phyloP scores from a whole-genome alignment of 352 stramenopile genomes.

The Phytophthora parvispora region DNA sequence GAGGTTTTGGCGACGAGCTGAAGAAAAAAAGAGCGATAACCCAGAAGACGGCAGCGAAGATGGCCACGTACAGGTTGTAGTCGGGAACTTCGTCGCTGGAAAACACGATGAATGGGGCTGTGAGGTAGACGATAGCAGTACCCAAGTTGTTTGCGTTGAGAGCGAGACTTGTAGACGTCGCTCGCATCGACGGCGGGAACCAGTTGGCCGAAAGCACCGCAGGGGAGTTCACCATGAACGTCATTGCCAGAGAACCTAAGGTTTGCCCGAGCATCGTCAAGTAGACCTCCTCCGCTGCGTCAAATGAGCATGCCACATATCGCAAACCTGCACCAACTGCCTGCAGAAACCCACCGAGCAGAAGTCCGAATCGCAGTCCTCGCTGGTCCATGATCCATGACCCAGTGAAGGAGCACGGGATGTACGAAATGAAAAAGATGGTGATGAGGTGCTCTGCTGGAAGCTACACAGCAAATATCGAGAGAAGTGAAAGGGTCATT shows the following conservation, averaged over 20 bases:
- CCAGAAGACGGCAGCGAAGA: conserved; percentile 34
- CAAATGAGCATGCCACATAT: conserved; percentile 44
- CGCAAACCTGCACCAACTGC: conserved; percentile 54
- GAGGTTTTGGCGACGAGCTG: conserved; percentile 57
- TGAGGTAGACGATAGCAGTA: conserved; percentile 68
- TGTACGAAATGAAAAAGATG: conserved; percentile 82
- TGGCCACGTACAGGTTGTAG: conserved; percentile 61
- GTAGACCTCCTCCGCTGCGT: conserved; percentile 26
- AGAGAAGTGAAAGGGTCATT: not conserved
- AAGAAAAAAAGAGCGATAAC: conserved; percentile 41
- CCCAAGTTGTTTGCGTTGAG: conserved; percentile 77
- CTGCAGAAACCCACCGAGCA: conserved; percentile 65
- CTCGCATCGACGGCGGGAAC: conserved; percentile 74
- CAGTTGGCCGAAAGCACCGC: conserved; percentile 77
- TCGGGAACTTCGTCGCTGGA: conserved; percentile 31
- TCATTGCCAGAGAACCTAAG: conserved; percentile 71
- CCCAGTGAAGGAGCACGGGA: conserved; percentile 78
- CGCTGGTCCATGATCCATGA: conserved; percentile 84
- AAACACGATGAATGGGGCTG: conserved; percentile 61
- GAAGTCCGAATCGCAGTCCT: conserved; percentile 61
- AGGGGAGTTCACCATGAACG: conserved; percentile 85
- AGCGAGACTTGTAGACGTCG: conserved; percentile 72
- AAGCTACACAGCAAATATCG: conserved; percentile 51
- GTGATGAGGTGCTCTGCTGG: conserved; percentile 83
- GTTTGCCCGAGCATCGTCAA: conserved; percentile 64